Evolutionary conservation across 305 asterid genomes (phyloP).

Genomic region (Fraxinus latifolia): DNA sequence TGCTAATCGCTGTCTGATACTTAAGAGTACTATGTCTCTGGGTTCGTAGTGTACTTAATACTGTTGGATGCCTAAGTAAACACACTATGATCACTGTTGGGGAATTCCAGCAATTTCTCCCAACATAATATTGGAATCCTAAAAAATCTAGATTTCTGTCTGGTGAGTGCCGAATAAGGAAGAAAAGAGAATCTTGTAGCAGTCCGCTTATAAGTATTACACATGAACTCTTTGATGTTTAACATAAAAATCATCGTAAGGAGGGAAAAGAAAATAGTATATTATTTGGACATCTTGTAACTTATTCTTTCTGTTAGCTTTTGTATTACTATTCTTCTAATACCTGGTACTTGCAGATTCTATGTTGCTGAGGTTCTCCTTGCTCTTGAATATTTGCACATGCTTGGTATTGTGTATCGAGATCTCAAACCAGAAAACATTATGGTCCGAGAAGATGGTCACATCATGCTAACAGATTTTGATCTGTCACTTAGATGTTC

Average conservation of each 20-base stretch:
- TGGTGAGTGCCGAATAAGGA: background rate
- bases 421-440: constrained; percentile 92
- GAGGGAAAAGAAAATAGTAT: background rate
- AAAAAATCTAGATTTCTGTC: background rate
- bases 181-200: background rate
- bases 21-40: background rate
- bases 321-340: background rate
- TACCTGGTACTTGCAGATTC: constrained; percentile 49
- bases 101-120: background rate
- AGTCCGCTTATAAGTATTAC: background rate
- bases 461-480: constrained; percentile 91
- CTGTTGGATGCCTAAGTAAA: background rate
- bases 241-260: background rate
- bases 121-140: background rate
- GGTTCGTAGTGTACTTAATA: background rate
- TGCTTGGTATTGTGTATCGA: constrained; percentile 90
- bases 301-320: background rate
- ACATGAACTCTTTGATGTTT: background rate
- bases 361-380: constrained; percentile 92
- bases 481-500: constrained; percentile 90
- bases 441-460: constrained; percentile 87
- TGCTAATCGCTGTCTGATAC: background rate
- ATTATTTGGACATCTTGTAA: background rate
- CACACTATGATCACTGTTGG: background rate
- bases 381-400: constrained; percentile 86